Percentiles rank a stretch among this genome's conserved stretches.
Evolutionary conservation across 139 green algal genomes (phyloP).

Genomic region (Dunaliella sp.): DNA sequence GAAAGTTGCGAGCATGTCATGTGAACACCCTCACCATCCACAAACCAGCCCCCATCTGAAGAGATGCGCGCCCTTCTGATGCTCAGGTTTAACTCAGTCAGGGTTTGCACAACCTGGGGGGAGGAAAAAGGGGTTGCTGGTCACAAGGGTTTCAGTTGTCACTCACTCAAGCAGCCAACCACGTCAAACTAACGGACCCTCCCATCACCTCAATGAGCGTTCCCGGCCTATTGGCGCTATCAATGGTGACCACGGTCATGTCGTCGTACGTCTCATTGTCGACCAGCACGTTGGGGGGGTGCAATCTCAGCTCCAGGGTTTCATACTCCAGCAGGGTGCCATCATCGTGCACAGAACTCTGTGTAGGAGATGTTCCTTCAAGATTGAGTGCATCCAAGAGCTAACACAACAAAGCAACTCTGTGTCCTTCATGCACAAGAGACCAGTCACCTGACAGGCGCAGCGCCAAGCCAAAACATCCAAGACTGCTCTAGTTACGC

Average conservation of each 20-base stretch:
- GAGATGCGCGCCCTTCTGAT: constrained; percentile 83
- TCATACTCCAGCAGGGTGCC: constrained; percentile 77
- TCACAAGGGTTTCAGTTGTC: too few species aligned
- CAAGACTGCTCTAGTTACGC: too few species aligned
- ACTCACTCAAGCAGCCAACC: too few species aligned
- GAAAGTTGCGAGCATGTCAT: background rate
- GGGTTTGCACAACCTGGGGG: constrained; percentile 89
- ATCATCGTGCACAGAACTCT: constrained; percentile 45
- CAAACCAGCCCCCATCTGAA: constrained; percentile 94
- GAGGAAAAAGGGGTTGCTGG: too few species aligned
- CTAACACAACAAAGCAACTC: too few species aligned
- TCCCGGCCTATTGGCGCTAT: constrained; percentile 92
- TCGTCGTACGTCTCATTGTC: constrained; percentile 75
- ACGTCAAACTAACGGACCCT: too few species aligned
- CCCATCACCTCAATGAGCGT: constrained; percentile 86
- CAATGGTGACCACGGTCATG: constrained; percentile 83
- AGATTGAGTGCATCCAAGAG: too few species aligned
- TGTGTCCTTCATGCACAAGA: too few species aligned
- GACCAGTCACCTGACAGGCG: too few species aligned
- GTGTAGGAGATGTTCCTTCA: too few species aligned
- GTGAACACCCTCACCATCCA: constrained; percentile 73
- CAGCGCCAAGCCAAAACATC: too few species aligned
- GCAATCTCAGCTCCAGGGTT: constrained; percentile 69
- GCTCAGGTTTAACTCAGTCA: constrained; percentile 88
- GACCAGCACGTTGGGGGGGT: constrained; percentile 69